Evolutionary conservation across 2,329 filamentous ascomycete species (phyloP), one percentile per base, ranked within the genome.

Genomic region (Scytalidium lignicola): DNA sequence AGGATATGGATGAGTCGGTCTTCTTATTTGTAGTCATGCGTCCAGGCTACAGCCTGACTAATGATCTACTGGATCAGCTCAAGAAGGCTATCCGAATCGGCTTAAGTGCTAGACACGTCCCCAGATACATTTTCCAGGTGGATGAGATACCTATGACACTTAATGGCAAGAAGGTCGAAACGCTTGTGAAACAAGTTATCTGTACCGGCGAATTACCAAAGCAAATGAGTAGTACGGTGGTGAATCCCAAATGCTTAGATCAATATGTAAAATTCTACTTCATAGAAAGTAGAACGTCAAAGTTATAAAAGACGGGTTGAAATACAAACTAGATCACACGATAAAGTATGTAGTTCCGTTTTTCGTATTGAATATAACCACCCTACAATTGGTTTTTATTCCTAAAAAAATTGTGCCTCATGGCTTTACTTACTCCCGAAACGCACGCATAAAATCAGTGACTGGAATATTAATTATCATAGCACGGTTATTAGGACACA

Each of bases 101-200:
- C 22, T 37, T 45, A n/a, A 45, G 19, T 18, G 51, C 65, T 2
- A 57, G 70, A 8, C 70, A 74, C 55, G 70, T 74, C 22, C 71
- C 70, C 1, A 61, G 58, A 47, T 71, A 68, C 49, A 59, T 73
- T 9, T 52, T 71, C 12, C 55, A 65, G 17, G 65, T 70, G 1
- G 58, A 56, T 1, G 69, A 69, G 19, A 67, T 74, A 17, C 70
- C 70, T 28, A 46, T 37, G 44, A 48, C 46, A 3, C 21, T 44
- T 26, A 48, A 48, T 32, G 46, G 37, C 4, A 48, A 48, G 46
- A 48, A 48, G 46, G 41, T 48, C 9, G 46, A 48, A 43, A 48
- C 46, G 15, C 46, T 48, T 18, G 46, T 48, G 37, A 48, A 48
- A 23, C 46, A 48, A 41, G 41, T 43, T 43, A 48, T 48, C 19